phyloP scores from a whole-genome alignment of 192 early-diverging fungal species.

The Gigaspora rosea region DNA sequence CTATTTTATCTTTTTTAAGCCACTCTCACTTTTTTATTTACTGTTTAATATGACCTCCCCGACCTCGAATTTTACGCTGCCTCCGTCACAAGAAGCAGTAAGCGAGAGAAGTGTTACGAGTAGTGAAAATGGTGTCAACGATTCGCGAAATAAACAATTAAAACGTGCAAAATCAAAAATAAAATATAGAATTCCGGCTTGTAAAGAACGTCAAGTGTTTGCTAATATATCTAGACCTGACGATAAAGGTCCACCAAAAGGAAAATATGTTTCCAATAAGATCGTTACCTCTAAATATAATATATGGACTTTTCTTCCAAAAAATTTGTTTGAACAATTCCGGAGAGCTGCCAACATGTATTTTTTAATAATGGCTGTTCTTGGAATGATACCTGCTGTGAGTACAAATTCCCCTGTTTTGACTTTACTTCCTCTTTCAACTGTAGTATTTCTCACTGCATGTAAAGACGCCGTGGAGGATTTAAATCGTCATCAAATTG shows the following conservation, averaged over 20 bases:
- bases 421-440: slow-evolving; percentile 78
- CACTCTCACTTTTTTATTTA: too few relatives aligned
- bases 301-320: slow-evolving; percentile 80
- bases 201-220: slow-evolving; percentile 58
- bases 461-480: slow-evolving; percentile 91
- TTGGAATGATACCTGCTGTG: slow-evolving; percentile 84
- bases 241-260: slow-evolving; percentile 52
- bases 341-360: slow-evolving; percentile 80
- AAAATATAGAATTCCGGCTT: slow-evolving; percentile 45
- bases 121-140: too few relatives aligned
- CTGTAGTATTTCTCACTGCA: slow-evolving; percentile 80
- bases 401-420: slow-evolving; percentile 76
- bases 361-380: slow-evolving; percentile 80
- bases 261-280: slow-evolving; percentile 69
- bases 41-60: too few relatives aligned
- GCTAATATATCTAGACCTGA: slow-evolving; percentile 68
- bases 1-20: too few relatives aligned
- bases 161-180: slow-evolving; percentile 49
- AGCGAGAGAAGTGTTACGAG: too few relatives aligned
- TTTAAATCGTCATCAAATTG: slow-evolving; percentile 81
- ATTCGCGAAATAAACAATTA: too few relatives aligned
- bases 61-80: too few relatives aligned
- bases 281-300: slow-evolving; percentile 95
- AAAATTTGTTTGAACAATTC: slow-evolving; percentile 94
- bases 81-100: too few relatives aligned